Conservation (phyloP, 2,329 filamentous ascomycete genomes). For the Aureobasidium musti region DNA sequence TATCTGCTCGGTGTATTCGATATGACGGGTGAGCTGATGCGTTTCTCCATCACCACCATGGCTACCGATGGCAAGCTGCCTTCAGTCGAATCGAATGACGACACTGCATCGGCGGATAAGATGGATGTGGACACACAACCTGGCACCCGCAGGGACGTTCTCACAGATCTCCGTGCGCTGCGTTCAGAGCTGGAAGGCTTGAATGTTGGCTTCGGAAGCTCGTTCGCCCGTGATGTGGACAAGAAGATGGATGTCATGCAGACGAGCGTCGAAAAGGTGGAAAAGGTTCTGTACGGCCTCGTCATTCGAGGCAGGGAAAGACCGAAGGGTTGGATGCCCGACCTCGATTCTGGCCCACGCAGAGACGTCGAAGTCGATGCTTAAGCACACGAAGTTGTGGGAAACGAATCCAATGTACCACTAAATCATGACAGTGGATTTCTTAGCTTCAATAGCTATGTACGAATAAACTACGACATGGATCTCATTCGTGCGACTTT, state of each 20-base stretch:
- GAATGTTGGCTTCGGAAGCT: constrained; percentile 55
- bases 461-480: constrained; percentile 1
- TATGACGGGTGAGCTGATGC: constrained; percentile 94
- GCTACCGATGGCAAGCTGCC: constrained; percentile 67
- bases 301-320: constrained; percentile 84
- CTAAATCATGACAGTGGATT: constrained; percentile 21
- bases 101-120: constrained; percentile 33
- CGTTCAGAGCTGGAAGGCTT: constrained; percentile 75
- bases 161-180: constrained; percentile 78
- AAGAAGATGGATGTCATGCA: constrained; percentile 87
- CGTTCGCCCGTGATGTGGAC: constrained; percentile 63
- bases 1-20: constrained; percentile 92
- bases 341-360: constrained; percentile 56
- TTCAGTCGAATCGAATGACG: constrained; percentile 45
- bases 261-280: constrained; percentile 89
- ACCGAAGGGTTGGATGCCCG: constrained; percentile 89
- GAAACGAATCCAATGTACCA: background rate
- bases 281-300: constrained; percentile 84
- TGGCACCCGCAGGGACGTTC: constrained; percentile 58
- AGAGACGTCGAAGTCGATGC: constrained; percentile 46
- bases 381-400: background rate
- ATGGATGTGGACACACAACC: constrained; percentile 42
- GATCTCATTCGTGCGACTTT: background rate
- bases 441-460: background rate
- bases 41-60: constrained; percentile 86